phyloP scores from a whole-genome alignment of 805 yeast species.

The Metschnikowia baotianmanensis region DNA sequence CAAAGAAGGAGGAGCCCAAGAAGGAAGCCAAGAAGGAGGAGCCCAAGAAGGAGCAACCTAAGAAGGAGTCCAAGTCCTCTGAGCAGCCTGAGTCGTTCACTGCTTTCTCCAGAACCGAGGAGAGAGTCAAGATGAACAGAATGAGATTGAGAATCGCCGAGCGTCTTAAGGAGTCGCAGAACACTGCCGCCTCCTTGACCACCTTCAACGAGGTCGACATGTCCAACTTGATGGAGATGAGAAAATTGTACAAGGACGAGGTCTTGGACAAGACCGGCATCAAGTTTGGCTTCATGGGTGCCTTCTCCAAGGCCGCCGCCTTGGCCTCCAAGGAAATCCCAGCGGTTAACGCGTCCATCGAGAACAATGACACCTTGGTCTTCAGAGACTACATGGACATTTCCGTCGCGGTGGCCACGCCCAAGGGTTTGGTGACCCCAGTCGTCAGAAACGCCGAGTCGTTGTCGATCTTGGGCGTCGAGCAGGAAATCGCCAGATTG shows the following conservation, averaged over 20 bases:
- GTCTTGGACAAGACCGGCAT: conserved; percentile 88
- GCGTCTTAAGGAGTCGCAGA: conserved; percentile 98
- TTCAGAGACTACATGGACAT: conserved; percentile 96
- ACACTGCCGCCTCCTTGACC: conserved; percentile 96
- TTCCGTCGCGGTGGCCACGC: conserved; percentile 97
- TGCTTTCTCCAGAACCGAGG: conserved; percentile 76
- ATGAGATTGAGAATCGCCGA: conserved; percentile 99
- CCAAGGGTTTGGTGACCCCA: conserved; percentile 98
- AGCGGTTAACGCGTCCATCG: conserved; percentile 93
- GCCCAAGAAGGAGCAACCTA: conserved; percentile 20
- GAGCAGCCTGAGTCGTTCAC: conserved; percentile 34
- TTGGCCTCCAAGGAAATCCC: conserved; percentile 94
- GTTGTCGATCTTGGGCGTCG: conserved; percentile 81
- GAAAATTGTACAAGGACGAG: conserved; percentile 96
- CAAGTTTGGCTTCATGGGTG: conserved; percentile 98
- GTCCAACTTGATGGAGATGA: conserved; percentile 87
- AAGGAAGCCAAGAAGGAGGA: conserved; percentile 34
- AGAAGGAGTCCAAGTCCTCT: conserved; percentile 5
- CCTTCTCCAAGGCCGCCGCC: conserved; percentile 89
- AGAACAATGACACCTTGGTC: conserved; percentile 86
- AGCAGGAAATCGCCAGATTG: conserved; percentile 74
- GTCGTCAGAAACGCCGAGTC: conserved; percentile 97
- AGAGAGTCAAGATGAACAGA: conserved; percentile 96
- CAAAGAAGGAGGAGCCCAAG: conserved; percentile 27
- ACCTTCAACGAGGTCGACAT: conserved; percentile 98